These are phyloP conservation scores for Castanea mollissima DNA, from an alignment of 306 rosid genomes.

Conservation along the genomic window DNA sequence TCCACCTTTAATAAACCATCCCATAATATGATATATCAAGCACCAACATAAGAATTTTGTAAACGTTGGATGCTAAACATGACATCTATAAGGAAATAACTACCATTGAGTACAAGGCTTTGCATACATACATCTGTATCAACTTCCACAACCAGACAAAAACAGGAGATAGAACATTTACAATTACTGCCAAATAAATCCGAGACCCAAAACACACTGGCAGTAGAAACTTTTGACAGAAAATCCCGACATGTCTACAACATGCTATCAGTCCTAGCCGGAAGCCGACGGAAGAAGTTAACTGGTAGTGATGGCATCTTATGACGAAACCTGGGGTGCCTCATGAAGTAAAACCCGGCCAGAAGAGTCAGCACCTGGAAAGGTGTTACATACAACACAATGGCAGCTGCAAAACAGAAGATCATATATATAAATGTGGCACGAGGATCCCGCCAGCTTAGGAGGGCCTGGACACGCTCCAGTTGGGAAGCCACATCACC, in stretches of 20 bases:
- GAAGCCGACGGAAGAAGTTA: conserved; percentile 86
- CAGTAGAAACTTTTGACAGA: conserved; percentile 7
- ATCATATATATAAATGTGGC: conserved; percentile 66
- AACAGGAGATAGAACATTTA: conserved; percentile 17
- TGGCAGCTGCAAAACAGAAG: conserved; percentile 59
- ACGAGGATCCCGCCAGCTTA: conserved; percentile 94
- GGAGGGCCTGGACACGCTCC: conserved; percentile 73
- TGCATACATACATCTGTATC: neutral
- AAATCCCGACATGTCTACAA: conserved; percentile 29
- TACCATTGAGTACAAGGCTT: neutral
- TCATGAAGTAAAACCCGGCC: conserved; percentile 67
- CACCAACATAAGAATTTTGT: neutral
- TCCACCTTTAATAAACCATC: neutral
- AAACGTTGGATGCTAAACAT: neutral
- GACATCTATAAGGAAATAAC: neutral
- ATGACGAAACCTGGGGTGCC: conserved; percentile 82
- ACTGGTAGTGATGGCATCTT: conserved; percentile 59
- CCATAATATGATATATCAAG: neutral
- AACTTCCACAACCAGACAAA: neutral
- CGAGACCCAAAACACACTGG: conserved; percentile 3
- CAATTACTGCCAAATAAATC: conserved; percentile 31
- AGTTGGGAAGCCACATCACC: conserved; percentile 93
- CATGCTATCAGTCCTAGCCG: conserved; percentile 81
- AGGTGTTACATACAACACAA: conserved; percentile 66
- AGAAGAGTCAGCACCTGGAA: conserved; percentile 49